phyloP scores from a whole-genome alignment of 805 yeast species.

The Debaryomyces hansenii region DNA sequence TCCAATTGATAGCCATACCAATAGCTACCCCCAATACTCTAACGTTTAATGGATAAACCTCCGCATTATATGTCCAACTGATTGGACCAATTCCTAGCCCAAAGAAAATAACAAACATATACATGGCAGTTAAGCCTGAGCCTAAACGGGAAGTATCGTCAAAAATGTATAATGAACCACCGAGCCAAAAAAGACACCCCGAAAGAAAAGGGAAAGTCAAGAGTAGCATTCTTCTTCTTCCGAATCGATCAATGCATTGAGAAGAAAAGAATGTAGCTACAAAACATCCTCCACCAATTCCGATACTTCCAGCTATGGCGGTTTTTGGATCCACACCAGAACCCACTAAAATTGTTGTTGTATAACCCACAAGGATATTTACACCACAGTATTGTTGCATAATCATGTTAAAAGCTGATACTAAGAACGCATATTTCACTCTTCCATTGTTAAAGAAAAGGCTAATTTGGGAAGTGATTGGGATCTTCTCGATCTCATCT shows the following conservation, averaged over 20 bases:
- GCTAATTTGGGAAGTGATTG: neutral
- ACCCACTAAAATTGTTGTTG: conserved; percentile 5
- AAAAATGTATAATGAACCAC: conserved; percentile 20
- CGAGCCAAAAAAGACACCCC: conserved; percentile 23
- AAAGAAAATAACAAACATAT: conserved; percentile 20
- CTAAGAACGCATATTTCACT: conserved; percentile 11
- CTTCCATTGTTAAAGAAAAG: conserved; percentile 5
- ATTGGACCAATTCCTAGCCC: conserved; percentile 26
- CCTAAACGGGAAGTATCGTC: conserved; percentile 17
- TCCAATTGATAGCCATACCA: conserved; percentile 7
- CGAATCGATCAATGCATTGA: conserved; percentile 22
- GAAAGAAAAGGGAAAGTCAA: conserved; percentile 24
- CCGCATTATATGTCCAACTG: conserved; percentile 13
- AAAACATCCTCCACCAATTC: conserved; percentile 9
- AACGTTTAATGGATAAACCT: conserved; percentile 4
- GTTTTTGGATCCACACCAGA: conserved; percentile 6
- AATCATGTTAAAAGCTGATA: conserved; percentile 11
- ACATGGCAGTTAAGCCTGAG: conserved; percentile 18
- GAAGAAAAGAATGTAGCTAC: conserved; percentile 20
- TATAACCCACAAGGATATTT: conserved; percentile 11
- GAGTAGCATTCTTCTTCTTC: conserved; percentile 22
- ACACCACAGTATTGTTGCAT: conserved; percentile 18
- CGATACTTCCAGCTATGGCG: conserved; percentile 10
- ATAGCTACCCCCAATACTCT: conserved; percentile 6
- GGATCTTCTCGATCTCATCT: too few relatives aligned